phyloP scores from a whole-genome alignment of 805 yeast genomes.

The Candida nanaspora region DNA sequence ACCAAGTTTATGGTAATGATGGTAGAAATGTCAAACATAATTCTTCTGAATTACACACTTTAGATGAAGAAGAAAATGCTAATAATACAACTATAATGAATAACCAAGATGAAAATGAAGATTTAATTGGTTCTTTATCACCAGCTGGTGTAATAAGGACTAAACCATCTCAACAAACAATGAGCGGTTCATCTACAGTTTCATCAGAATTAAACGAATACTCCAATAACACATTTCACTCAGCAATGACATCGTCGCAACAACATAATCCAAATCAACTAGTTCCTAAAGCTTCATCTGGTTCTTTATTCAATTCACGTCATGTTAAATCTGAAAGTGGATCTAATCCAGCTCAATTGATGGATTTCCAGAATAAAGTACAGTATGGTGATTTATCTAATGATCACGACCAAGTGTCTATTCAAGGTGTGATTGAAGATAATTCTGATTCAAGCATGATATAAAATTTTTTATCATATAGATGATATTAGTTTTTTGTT shows the following conservation, averaged over 20 bases:
- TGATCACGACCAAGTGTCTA: constrained; percentile 13
- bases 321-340: neutral
- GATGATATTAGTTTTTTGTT: neutral
- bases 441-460: constrained; percentile 9
- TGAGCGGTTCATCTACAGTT: neutral
- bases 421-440: constrained; percentile 16
- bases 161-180: neutral
- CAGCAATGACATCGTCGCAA: neutral
- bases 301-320: no score
- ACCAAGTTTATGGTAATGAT: constrained; percentile 37
- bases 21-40: constrained; percentile 30
- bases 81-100: neutral
- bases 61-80: constrained; percentile 2
- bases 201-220: neutral
- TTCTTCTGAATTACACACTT: constrained; percentile 2
- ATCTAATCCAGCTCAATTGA: constrained; percentile 22
- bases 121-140: neutral
- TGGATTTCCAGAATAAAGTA: constrained; percentile 39
- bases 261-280: neutral
- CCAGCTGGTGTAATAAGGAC: neutral
- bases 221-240: constrained; percentile 1
- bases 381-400: constrained; percentile 30
- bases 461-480: neutral
- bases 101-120: neutral
- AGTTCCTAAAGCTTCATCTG: no score